Evolutionary conservation across 306 rosid genomes (phyloP).

Genomic region (Begonia masoniana): DNA sequence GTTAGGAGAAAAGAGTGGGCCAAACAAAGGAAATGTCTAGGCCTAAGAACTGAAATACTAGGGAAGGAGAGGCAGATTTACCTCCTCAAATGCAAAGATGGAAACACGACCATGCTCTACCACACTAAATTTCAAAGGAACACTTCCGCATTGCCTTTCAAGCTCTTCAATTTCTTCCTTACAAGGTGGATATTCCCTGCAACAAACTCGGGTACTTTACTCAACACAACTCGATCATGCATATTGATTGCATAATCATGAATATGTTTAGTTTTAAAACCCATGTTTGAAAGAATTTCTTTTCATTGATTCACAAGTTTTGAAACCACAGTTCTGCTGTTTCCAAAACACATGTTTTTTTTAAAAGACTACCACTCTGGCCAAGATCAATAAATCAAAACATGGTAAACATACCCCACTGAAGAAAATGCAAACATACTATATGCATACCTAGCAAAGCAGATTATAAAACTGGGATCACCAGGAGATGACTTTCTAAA

Average conservation of each 20-base stretch:
- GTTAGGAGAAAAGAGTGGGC: too few relatives aligned
- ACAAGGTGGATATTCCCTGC: constrained; percentile 55
- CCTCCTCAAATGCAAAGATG: constrained; percentile 59
- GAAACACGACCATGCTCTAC: constrained; percentile 51
- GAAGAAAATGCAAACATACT: neutral
- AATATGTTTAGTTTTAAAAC: too few relatives aligned
- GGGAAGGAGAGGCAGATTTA: constrained; percentile 50
- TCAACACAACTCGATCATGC: neutral
- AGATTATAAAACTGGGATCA: constrained; percentile 47
- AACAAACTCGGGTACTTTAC: constrained; percentile 6
- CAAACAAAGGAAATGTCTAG: too few relatives aligned
- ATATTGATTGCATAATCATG: neutral
- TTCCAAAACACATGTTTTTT: too few relatives aligned
- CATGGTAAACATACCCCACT: neutral
- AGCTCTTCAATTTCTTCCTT: constrained; percentile 40
- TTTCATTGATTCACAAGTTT: too few relatives aligned
- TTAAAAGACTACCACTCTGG: too few relatives aligned
- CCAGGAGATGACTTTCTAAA: constrained; percentile 76
- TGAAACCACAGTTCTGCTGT: too few relatives aligned
- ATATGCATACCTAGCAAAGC: constrained; percentile 51
- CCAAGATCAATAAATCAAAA: too few relatives aligned
- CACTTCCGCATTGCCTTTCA: constrained; percentile 34
- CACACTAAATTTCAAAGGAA: constrained; percentile 49
- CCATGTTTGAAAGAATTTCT: too few relatives aligned
- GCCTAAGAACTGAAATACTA: constrained; percentile 12